A percentile compares a stretch with the other conserved stretches of the same genome.
Evolutionary conservation across 768 basidiomycete species (phyloP).

Genomic region (Podaxis sp.): DNA sequence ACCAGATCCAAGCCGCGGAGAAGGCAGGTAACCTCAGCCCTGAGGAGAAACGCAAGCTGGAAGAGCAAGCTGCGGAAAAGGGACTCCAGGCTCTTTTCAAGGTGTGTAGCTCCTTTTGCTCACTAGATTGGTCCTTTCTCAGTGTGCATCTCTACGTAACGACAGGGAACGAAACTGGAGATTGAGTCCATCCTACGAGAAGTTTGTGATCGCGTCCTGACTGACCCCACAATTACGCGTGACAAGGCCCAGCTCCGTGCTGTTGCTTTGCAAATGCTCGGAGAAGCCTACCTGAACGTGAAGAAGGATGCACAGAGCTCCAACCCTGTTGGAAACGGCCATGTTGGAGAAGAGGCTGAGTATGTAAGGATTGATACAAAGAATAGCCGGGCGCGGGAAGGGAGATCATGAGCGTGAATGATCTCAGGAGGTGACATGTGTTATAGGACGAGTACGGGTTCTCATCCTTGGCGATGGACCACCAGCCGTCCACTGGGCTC

Average conservation of each 20-base stretch:
- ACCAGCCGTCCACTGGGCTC: too few relatives aligned
- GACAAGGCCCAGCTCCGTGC: slow-evolving; percentile 73
- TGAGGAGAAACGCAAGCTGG: slow-evolving; percentile 79
- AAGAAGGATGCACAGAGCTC: slow-evolving; percentile 53
- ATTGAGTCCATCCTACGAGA: slow-evolving; percentile 88
- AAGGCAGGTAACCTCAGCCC: slow-evolving; percentile 75
- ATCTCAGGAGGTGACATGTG: neutral
- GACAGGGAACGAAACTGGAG: slow-evolving; percentile 86
- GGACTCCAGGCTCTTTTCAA: slow-evolving; percentile 90
- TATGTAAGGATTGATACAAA: slow-evolving; percentile 83
- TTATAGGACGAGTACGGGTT: neutral
- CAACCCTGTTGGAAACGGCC: slow-evolving; percentile 15
- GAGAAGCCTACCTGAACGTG: slow-evolving; percentile 73
- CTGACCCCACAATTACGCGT: slow-evolving; percentile 50
- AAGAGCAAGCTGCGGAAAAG: slow-evolving; percentile 93
- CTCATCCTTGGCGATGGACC: too few relatives aligned
- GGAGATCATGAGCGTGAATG: slow-evolving; percentile 6
- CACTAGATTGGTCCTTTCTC: neutral
- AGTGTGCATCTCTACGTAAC: neutral
- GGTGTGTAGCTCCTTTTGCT: slow-evolving; percentile 34
- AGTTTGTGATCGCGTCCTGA: slow-evolving; percentile 80
- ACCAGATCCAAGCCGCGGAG: slow-evolving; percentile 90
- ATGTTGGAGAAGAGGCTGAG: slow-evolving; percentile 60
- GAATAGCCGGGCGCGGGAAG: slow-evolving; percentile 49
- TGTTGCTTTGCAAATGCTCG: slow-evolving; percentile 79